These are phyloP conservation scores for Paraconiothyrium brasiliense DNA, from an alignment of 2,329 filamentous ascomycete species.

Conservation along the genomic window DNA sequence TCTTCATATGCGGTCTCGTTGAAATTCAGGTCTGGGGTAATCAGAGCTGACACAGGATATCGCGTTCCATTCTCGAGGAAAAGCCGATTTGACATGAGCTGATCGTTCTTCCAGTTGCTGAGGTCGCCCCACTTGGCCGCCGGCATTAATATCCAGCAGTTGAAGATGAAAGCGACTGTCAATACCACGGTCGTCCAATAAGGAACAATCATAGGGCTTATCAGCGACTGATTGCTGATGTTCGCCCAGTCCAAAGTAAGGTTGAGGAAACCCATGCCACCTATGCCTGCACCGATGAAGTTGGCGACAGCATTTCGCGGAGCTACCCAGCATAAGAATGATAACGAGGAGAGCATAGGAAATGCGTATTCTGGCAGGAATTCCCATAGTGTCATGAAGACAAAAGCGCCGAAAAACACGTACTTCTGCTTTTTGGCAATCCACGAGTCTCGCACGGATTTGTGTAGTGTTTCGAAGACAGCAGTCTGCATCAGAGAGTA, in stretches of 20 bases:
- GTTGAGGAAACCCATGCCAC: slow-evolving; percentile 70
- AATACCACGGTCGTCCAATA: slow-evolving; percentile 68
- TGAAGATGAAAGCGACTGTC: slow-evolving; percentile 64
- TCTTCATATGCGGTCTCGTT: slow-evolving; percentile 59
- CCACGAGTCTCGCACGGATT: slow-evolving; percentile 62
- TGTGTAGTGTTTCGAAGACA: slow-evolving; percentile 66
- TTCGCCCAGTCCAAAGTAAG: slow-evolving; percentile 70
- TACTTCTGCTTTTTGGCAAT: slow-evolving; percentile 64
- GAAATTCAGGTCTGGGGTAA: slow-evolving; percentile 57
- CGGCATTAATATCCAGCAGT: slow-evolving; percentile 67
- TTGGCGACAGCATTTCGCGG: slow-evolving; percentile 66
- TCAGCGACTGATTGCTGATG: slow-evolving; percentile 58
- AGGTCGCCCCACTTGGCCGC: slow-evolving; percentile 67
- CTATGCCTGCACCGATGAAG: slow-evolving; percentile 68
- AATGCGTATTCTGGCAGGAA: slow-evolving; percentile 70
- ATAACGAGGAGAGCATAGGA: slow-evolving; percentile 67
- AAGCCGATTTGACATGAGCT: slow-evolving; percentile 67
- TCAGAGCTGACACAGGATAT: slow-evolving; percentile 56
- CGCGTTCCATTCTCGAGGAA: slow-evolving; percentile 60
- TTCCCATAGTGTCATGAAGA: slow-evolving; percentile 67
- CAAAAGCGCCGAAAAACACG: slow-evolving; percentile 64
- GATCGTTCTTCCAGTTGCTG: slow-evolving; percentile 58
- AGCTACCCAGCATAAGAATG: slow-evolving; percentile 71
- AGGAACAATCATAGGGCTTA: slow-evolving; percentile 61
- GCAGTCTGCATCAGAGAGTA: slow-evolving; percentile 65